phyloP scores from a whole-genome alignment of 1,284 basidiomycete genomes.

The Ganoderma boninense region DNA sequence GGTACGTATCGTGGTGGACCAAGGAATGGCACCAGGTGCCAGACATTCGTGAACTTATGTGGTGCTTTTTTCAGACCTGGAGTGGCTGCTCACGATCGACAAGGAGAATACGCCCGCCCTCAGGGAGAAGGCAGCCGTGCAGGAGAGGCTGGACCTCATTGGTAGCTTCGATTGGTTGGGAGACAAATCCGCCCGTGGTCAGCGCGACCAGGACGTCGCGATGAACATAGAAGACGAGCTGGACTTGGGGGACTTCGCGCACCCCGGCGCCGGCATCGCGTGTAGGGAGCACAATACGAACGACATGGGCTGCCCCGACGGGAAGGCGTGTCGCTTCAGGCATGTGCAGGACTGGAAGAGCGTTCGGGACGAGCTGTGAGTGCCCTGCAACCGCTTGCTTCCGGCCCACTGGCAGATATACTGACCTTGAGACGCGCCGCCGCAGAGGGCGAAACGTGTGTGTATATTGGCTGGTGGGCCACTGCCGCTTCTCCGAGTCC shows the following conservation, averaged over 20 bases:
- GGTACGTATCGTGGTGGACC: constrained; percentile 41
- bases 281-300: constrained; percentile 61
- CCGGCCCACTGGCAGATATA: no score
- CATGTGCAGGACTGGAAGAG: constrained; percentile 62
- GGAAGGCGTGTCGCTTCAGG: constrained; percentile 50
- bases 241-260: constrained; percentile 57
- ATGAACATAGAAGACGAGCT: constrained; percentile 42
- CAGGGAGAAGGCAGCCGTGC: constrained; percentile 36
- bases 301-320: constrained; percentile 48
- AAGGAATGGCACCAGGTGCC: no score
- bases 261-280: constrained; percentile 56
- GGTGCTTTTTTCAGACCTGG: constrained; percentile 44
- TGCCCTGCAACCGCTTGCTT: constrained; percentile 37
- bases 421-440: no score
- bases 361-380: constrained; percentile 58
- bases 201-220: constrained; percentile 41
- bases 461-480: constrained; percentile 43
- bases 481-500: constrained; percentile 35
- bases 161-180: constrained; percentile 2
- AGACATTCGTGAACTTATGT: no score
- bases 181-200: not conserved
- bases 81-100: constrained; percentile 46
- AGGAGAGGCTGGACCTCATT: not conserved
- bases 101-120: constrained; percentile 42
- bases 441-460: constrained; percentile 51